A percentile compares a stretch with the other conserved stretches of the same genome.
These are phyloP conservation scores for Apiospora koreana DNA, from an alignment of 2,329 filamentous ascomycete species.

Conservation along the genomic window DNA sequence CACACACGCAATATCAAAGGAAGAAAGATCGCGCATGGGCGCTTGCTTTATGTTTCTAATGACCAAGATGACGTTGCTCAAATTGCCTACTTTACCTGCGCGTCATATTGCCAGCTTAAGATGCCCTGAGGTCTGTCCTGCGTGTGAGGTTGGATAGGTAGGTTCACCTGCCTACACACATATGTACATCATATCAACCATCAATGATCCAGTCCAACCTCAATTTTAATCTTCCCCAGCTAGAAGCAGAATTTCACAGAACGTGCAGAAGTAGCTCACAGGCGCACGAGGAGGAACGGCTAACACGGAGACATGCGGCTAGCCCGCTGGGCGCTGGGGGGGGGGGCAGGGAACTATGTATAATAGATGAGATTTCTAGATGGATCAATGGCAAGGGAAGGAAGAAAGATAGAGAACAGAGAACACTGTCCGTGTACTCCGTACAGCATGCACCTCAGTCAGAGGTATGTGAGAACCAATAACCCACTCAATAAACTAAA, in stretches of 20 bases:
- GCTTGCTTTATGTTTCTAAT: background rate
- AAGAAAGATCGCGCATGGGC: background rate
- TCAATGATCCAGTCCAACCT: background rate
- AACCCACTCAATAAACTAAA: constrained; percentile 1
- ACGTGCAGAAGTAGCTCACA: background rate
- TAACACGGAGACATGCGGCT: constrained; percentile 1
- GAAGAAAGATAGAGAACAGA: background rate
- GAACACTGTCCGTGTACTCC: background rate
- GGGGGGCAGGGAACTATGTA: background rate
- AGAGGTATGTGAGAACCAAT: background rate
- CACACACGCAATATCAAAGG: background rate
- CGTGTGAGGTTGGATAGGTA: background rate
- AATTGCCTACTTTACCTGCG: background rate
- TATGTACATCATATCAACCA: background rate
- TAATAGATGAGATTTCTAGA: background rate
- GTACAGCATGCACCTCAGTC: too few relatives aligned
- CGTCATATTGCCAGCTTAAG: background rate
- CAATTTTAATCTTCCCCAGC: background rate
- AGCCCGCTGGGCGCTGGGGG: background rate
- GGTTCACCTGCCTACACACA: too few relatives aligned
- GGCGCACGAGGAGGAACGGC: background rate
- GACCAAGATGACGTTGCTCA: background rate
- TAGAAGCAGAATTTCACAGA: background rate
- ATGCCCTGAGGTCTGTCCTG: background rate
- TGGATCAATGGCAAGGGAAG: background rate